These are phyloP conservation scores for Rubia yunnanensis DNA, from an alignment of 257 asterid species.

Conservation along the genomic window DNA sequence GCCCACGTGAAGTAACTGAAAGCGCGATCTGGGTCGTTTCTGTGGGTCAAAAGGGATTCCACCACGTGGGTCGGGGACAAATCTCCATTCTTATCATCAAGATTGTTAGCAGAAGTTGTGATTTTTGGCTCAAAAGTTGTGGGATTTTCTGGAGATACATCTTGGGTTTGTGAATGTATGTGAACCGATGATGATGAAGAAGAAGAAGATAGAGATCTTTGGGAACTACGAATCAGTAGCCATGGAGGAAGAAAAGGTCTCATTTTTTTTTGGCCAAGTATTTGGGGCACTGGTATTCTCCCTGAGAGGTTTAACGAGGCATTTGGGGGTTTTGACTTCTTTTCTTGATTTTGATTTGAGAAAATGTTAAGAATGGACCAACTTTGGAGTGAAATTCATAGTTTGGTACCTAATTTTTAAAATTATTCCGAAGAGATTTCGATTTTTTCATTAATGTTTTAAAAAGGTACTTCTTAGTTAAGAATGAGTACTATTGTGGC, in stretches of 20 bases:
- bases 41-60: constrained; percentile 36
- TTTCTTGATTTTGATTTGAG: neutral
- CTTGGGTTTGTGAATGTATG: neutral
- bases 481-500: too few species aligned
- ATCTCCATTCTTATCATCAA: constrained; percentile 2
- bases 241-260: constrained; percentile 10
- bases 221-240: constrained; percentile 2
- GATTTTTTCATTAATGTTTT: too few species aligned
- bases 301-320: neutral
- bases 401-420: too few species aligned
- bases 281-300: neutral
- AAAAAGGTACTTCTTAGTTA: too few species aligned
- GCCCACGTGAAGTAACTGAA: constrained; percentile 36
- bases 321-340: neutral
- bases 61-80: constrained; percentile 24
- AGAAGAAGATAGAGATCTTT: neutral
- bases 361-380: too few species aligned
- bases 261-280: neutral
- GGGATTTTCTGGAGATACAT: neutral
- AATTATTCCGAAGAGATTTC: too few species aligned
- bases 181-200: neutral
- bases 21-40: constrained; percentile 55
- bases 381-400: too few species aligned
- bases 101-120: constrained; percentile 9
- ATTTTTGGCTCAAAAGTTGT: constrained; percentile 10